These are phyloP conservation scores for Elongisporangium prolatum DNA, from an alignment of 352 stramenopile species.

Conservation along the genomic window DNA sequence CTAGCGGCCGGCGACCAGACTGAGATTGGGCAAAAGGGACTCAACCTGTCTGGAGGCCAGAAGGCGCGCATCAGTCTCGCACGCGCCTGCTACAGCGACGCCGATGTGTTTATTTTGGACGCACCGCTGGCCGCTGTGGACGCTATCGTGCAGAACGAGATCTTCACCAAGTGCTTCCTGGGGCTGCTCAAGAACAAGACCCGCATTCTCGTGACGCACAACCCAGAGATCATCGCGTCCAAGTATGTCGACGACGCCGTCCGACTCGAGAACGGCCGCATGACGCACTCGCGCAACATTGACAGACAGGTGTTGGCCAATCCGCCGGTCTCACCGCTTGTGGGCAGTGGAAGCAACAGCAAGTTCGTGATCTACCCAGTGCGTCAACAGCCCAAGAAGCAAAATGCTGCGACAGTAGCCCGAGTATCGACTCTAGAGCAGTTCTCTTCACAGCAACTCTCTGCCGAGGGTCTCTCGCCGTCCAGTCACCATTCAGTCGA, in stretches of 20 bases:
- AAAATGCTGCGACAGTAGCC: neutral
- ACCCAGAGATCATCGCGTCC: conserved; percentile 58
- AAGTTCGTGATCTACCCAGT: conserved; percentile 2
- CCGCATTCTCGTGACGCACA: conserved; percentile 63
- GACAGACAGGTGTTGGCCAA: conserved; percentile 21
- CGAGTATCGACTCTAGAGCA: conserved; percentile 15
- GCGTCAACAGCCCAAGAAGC: conserved; percentile 5
- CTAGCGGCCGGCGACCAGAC: conserved; percentile 84
- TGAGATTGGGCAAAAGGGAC: conserved; percentile 57
- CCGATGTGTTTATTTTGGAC: conserved; percentile 69
- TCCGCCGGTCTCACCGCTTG: conserved; percentile 32
- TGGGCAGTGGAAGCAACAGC: conserved; percentile 9
- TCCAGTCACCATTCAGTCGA: conserved; percentile 23
- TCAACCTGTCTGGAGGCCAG: conserved; percentile 60
- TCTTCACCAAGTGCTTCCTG: conserved; percentile 79
- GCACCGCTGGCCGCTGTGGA: conserved; percentile 44
- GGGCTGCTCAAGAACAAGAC: conserved; percentile 62
- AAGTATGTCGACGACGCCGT: conserved; percentile 57
- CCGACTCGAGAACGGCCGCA: conserved; percentile 37
- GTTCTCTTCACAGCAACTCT: conserved; percentile 18
- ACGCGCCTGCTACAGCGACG: conserved; percentile 83
- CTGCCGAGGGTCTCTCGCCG: conserved; percentile 29
- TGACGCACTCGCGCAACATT: conserved; percentile 44
- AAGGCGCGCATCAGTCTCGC: conserved; percentile 75
- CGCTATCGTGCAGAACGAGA: conserved; percentile 67